Percentiles rank a stretch among this genome's conserved stretches.
phyloP scores from a whole-genome alignment of 1,284 basidiomycete genomes.

The Ustilago crameri region DNA sequence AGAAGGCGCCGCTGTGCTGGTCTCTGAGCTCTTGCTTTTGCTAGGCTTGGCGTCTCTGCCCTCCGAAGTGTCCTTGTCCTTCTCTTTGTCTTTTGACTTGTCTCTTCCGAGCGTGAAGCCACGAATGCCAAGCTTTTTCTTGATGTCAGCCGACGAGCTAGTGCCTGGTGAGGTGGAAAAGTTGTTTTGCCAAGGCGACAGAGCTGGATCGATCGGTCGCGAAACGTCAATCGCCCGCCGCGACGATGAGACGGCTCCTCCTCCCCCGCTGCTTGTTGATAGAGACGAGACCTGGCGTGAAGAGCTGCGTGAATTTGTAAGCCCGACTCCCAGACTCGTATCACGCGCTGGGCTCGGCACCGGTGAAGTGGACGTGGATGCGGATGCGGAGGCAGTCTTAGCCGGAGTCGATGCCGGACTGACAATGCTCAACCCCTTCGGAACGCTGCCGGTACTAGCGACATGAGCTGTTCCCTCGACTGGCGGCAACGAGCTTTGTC shows the following conservation, averaged over 20 bases:
- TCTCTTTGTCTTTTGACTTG: constrained; percentile 24
- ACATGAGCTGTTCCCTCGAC: neutral
- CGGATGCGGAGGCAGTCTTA: neutral
- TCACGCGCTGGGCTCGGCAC: neutral
- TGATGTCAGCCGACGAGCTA: too few species aligned
- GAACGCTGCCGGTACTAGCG: neutral
- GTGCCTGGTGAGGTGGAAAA: constrained; percentile 22
- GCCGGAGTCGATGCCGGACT: constrained; percentile 2
- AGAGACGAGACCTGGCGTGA: constrained; percentile 17
- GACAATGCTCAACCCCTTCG: constrained; percentile 1
- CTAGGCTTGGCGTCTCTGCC: constrained; percentile 1
- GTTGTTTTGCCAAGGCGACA: neutral
- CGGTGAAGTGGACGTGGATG: constrained; percentile 6
- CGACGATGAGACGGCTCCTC: constrained; percentile 5
- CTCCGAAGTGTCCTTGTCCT: constrained; percentile 4
- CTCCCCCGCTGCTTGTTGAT: constrained; percentile 1
- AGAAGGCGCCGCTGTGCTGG: neutral
- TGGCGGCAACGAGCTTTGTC: neutral
- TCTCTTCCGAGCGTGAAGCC: constrained; percentile 36
- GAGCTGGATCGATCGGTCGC: constrained; percentile 28
- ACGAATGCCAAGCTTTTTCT: constrained; percentile 32
- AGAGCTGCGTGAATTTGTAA: neutral
- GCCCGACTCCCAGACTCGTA: neutral
- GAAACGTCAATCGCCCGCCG: constrained; percentile 42
- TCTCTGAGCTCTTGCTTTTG: neutral